A percentile compares a stretch with the other conserved stretches of the same genome.
Evolutionary conservation across 2,329 filamentous ascomycete species (phyloP).

Genomic region (Aspergillus jensenii): DNA sequence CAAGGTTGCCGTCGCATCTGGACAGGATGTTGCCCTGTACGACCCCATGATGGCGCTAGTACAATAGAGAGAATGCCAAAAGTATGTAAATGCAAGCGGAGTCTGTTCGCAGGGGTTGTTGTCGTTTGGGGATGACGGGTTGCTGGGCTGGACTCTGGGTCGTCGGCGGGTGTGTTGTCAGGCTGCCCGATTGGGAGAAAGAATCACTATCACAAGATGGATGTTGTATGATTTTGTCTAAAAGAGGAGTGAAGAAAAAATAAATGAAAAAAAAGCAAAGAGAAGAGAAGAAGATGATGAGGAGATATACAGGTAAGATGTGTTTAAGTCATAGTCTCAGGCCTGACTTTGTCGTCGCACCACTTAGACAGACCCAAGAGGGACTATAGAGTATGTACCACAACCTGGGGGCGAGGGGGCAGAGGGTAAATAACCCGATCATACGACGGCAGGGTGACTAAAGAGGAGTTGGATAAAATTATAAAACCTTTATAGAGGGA

Average conservation of each 20-base stretch:
- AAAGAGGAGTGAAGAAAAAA: neutral
- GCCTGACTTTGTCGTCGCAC: neutral
- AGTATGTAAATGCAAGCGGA: conserved; percentile 1
- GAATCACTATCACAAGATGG: neutral
- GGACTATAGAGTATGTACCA: neutral
- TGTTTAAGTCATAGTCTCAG: conserved; percentile 10
- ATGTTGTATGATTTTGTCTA: neutral
- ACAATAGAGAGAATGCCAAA: neutral
- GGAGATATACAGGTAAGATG: conserved; percentile 13
- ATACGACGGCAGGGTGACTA: conserved; percentile 5
- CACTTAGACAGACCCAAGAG: neutral
- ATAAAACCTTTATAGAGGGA: neutral
- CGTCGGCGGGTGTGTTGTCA: conserved; percentile 1
- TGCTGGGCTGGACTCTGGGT: neutral
- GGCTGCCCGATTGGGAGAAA: conserved; percentile 11
- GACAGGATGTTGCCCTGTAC: conserved; percentile 25
- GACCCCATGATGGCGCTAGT: conserved; percentile 28
- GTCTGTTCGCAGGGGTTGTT: neutral
- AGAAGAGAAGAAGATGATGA: conserved; percentile 7
- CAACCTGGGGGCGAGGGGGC: conserved; percentile 6
- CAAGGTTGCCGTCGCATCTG: conserved; percentile 17
- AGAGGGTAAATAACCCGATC: conserved; percentile 11
- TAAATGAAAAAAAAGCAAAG: conserved; percentile 1
- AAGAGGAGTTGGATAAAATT: conserved; percentile 2
- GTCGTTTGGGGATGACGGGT: neutral